Evolutionary conservation across 805 yeast species (phyloP).

Genomic region (Candida nonsorbophila): DNA sequence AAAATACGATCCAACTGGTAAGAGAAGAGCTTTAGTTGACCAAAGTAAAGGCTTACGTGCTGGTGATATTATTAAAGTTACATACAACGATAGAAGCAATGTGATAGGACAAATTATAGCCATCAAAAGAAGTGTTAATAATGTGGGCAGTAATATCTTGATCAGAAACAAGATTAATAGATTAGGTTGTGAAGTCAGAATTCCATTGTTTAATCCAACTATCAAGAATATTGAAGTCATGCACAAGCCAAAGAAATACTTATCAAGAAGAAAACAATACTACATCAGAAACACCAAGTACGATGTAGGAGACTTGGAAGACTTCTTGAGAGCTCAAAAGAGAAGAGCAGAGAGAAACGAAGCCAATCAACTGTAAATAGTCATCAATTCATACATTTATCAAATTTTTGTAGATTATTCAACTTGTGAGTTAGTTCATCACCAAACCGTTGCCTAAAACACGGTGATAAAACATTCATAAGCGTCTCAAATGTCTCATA

Average conservation of each 20-base stretch:
- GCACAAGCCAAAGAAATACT: conserved; percentile 66
- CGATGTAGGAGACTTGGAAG: conserved; percentile 70
- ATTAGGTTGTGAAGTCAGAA: conserved; percentile 79
- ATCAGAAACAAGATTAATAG: conserved; percentile 78
- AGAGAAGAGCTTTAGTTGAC: conserved; percentile 27
- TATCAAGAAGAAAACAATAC: conserved; percentile 79
- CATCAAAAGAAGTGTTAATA: conserved; percentile 55
- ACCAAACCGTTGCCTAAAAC: conserved; percentile 16
- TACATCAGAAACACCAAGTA: conserved; percentile 76
- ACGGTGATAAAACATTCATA: conserved; percentile 19
- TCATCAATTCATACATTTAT: background rate
- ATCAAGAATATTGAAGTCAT: conserved; percentile 73
- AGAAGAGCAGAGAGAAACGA: conserved; percentile 3
- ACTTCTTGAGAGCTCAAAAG: conserved; percentile 20
- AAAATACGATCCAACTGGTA: conserved; percentile 67
- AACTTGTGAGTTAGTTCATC: conserved; percentile 13
- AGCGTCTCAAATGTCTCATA: conserved; percentile 28
- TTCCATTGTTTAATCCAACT: conserved; percentile 77
- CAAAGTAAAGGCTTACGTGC: conserved; percentile 47
- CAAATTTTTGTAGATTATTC: too few relatives aligned
- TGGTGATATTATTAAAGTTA: conserved; percentile 78
- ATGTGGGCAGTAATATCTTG: conserved; percentile 68
- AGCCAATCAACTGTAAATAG: conserved; percentile 1
- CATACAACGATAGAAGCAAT: conserved; percentile 60
- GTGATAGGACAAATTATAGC: conserved; percentile 79